Evolutionary conservation across 23 red algal genomes (phyloP).

Genomic region (Gracilaria vermiculophylla): DNA sequence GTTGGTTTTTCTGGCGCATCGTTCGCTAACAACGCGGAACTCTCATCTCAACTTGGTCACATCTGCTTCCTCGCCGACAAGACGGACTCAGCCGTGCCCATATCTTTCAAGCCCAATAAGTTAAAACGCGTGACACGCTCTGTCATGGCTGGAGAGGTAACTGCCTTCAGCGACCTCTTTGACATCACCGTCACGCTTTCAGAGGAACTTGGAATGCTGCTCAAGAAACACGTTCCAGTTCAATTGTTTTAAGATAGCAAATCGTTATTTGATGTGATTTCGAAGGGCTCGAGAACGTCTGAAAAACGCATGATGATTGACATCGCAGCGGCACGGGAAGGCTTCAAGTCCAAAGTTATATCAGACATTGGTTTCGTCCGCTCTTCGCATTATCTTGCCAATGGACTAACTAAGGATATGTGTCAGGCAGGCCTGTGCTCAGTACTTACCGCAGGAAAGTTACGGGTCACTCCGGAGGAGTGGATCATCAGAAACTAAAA

Average conservation of each 20-base stretch:
- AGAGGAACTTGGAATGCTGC: not conserved
- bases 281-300: not conserved
- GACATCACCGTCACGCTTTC: not conserved
- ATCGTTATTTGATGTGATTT: slow-evolving; percentile 20
- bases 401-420: slow-evolving; percentile 32
- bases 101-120: not conserved
- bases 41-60: slow-evolving; percentile 13
- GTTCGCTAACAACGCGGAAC: slow-evolving; percentile 18
- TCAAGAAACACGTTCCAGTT: not conserved
- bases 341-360: not conserved
- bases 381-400: not conserved
- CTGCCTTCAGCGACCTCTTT: slow-evolving; percentile 9
- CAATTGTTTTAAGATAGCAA: not conserved
- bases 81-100: not conserved
- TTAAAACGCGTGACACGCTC: not conserved
- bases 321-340: slow-evolving; percentile 19
- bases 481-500: too few relatives aligned
- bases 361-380: not conserved
- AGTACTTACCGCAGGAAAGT: too few relatives aligned
- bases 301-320: not conserved
- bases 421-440: too few relatives aligned
- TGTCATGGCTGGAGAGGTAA: not conserved
- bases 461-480: too few relatives aligned
- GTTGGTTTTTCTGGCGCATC: slow-evolving; percentile 23
- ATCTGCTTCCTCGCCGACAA: not conserved